Evolutionary conservation across 441 rosid species (phyloP).

Genomic region (Populus hybrid): DNA sequence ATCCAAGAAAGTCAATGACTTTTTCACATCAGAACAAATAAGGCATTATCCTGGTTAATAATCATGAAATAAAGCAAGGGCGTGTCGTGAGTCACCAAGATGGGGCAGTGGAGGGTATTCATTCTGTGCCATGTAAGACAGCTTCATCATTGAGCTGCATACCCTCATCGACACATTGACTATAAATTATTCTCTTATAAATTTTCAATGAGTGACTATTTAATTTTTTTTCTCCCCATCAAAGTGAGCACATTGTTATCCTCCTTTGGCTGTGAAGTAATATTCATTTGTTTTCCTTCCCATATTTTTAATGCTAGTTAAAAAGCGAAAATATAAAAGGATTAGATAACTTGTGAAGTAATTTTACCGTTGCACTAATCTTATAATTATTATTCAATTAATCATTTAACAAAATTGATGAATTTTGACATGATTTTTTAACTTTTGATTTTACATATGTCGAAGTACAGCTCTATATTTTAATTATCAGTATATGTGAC

Average conservation of each 20-base stretch:
- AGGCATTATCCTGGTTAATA: neutral
- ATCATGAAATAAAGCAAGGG: neutral
- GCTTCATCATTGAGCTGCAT: neutral
- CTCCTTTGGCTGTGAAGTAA: neutral
- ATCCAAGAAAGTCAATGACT: neutral
- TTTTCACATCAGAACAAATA: neutral
- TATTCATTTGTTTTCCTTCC: neutral
- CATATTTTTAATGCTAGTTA: neutral
- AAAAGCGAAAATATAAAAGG: neutral
- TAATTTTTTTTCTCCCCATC: too few relatives aligned
- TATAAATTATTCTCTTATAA: neutral
- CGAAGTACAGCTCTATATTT: too few relatives aligned
- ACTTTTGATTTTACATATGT: too few relatives aligned
- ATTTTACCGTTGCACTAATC: neutral
- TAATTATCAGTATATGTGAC: neutral
- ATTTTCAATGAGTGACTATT: neutral
- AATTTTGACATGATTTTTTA: too few relatives aligned
- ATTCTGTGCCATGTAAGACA: neutral
- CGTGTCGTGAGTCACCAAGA: neutral
- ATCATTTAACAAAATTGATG: neutral
- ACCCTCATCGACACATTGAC: neutral
- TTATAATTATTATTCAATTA: neutral
- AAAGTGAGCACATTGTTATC: neutral
- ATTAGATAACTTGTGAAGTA: too few relatives aligned
- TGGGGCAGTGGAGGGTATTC: neutral